Base-by-base conservation (phyloP, 805 yeast species). In the Candida sonorensis region DNA sequence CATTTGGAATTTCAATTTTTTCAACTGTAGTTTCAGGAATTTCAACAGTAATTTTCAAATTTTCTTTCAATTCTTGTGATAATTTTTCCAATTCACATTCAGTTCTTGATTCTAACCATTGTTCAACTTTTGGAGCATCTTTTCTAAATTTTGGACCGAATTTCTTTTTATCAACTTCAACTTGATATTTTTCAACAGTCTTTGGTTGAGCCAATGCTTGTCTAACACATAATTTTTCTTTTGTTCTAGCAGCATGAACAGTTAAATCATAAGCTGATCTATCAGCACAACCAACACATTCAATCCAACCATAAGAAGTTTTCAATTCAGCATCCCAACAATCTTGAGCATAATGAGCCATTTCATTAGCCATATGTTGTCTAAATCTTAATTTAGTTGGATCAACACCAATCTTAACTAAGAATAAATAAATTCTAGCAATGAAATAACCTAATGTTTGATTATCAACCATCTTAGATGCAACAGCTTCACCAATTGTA, bases 251-350 rank as follows among this genome's bases (percentile, higher is more conserved):
- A 27, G 97, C 65, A 59, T 92, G 99, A 40, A 94, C 98, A 30
- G 90, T 74, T 61, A 92, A 75, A 66, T 92, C 99, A 58, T 86
- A 92, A 26, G 99, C 99, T 28, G 95, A 84, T 69, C 99, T 79
- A 66, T 92, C 99, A 45, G 99, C 99, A 69, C 97, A 92, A 48
- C 99, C 99, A 58, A 92, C 97, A 78, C 98, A 94, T 69, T 92
- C 99, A 51, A 92, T 84, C 99, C 99, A 92, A 51, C 99, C 99
- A 52, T 86, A 92, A 21, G 96, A 85, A 26, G 96, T 80, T 50
- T 83, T 79, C 52, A 92, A 71, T 69, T 92, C 99, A 45, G 95
- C 97, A 66, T 92, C 99, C 99, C 99, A 92, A 71, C 99, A 92
- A 67, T 92, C 99, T 47, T 94, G 79, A 39, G 98, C 98, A 61